Evolutionary conservation across 1,284 basidiomycete species (phyloP).

Genomic region (Pascua guehoae): DNA sequence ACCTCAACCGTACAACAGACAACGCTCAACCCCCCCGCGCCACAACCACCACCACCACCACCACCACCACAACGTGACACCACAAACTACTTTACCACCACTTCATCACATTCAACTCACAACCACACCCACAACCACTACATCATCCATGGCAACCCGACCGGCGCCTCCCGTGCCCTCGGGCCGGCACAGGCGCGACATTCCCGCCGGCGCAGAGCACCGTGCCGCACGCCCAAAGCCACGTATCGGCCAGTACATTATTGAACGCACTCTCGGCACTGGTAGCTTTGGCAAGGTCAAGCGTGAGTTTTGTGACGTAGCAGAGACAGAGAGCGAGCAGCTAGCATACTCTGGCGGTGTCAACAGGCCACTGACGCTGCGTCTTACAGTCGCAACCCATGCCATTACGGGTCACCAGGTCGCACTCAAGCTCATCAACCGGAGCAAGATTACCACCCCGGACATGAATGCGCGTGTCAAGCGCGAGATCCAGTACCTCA

Average conservation of each 20-base stretch:
- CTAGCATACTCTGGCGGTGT: background rate
- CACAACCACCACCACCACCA: background rate
- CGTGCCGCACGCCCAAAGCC: slow-evolving; percentile 32
- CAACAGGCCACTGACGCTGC: background rate
- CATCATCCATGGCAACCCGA: slow-evolving; percentile 37
- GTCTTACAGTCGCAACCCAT: slow-evolving; percentile 75
- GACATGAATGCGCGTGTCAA: slow-evolving; percentile 89
- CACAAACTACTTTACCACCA: background rate
- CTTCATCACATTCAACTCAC: background rate
- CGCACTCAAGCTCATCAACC: slow-evolving; percentile 96
- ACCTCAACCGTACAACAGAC: too few species aligned
- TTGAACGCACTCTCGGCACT: slow-evolving; percentile 55
- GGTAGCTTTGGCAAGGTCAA: slow-evolving; percentile 99
- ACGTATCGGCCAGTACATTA: slow-evolving; percentile 50
- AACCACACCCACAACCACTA: background rate
- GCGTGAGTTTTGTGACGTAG: slow-evolving; percentile 60
- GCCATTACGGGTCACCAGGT: slow-evolving; percentile 92
- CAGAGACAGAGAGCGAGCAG: background rate
- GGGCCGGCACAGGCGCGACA: slow-evolving; percentile 14
- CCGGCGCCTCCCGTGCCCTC: slow-evolving; percentile 41
- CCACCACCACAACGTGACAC: background rate
- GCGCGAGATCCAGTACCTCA: slow-evolving; percentile 93
- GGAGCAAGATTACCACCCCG: slow-evolving; percentile 85
- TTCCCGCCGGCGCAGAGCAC: slow-evolving; percentile 8
- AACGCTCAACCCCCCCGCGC: too few species aligned